A percentile compares a stretch with the other conserved stretches of the same genome.
Conservation (phyloP, 306 rosid species). For the Phaseolus lunatus region DNA sequence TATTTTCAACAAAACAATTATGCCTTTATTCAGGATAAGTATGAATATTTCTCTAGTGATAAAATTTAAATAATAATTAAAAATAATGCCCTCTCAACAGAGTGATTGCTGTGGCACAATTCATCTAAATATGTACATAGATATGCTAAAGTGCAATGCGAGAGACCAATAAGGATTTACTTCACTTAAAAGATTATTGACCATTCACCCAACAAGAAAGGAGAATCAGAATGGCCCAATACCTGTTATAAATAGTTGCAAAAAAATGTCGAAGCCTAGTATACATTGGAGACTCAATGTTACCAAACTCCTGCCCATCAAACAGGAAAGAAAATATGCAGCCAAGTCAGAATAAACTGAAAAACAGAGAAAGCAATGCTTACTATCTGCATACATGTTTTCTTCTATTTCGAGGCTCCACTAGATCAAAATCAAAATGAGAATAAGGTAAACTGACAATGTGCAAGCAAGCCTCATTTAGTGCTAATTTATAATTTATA, state of each 20-base stretch:
- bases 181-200: not conserved
- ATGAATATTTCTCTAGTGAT: constrained; percentile 5
- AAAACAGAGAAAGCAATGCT: constrained; percentile 25
- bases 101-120: constrained; percentile 3
- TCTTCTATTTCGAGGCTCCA: not conserved
- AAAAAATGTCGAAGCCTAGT: constrained; percentile 80
- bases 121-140: constrained; percentile 11
- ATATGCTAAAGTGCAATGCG: constrained; percentile 9
- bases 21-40: constrained; percentile 19
- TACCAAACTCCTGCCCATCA: constrained; percentile 85
- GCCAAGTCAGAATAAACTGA: constrained; percentile 25
- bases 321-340: constrained; percentile 16
- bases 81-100: constrained; percentile 13
- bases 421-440: constrained; percentile 22
- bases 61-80: not conserved
- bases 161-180: constrained; percentile 2
- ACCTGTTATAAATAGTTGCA: constrained; percentile 80
- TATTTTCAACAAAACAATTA: not conserved
- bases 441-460: constrained; percentile 15
- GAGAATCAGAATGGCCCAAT: constrained; percentile 18
- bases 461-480: constrained; percentile 7
- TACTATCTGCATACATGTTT: constrained; percentile 17
- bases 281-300: constrained; percentile 86
- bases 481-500: constrained; percentile 25
- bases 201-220: constrained; percentile 11